Evolutionary conservation across 805 yeast species (phyloP).

Genomic region (Starmerella apis): DNA sequence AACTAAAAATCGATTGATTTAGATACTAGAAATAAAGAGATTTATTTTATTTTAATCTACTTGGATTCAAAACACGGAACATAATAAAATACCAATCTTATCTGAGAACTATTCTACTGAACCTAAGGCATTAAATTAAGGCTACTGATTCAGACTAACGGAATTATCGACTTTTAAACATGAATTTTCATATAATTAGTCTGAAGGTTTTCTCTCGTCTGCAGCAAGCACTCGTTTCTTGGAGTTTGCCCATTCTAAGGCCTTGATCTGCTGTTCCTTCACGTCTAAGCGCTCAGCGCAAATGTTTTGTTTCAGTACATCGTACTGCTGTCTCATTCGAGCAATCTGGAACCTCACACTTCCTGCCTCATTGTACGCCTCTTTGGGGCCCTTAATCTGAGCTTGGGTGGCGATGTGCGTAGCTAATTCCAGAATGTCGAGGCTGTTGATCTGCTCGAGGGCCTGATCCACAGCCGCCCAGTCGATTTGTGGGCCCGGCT

Average conservation of each 20-base stretch:
- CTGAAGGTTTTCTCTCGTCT: not conserved
- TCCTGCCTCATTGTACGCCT: constrained; percentile 28
- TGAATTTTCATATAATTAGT: not conserved
- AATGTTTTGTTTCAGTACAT: constrained; percentile 18
- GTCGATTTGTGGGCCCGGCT: constrained; percentile 5
- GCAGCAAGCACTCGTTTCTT: constrained; percentile 19
- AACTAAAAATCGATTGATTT: no score
- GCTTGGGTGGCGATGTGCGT: constrained; percentile 20
- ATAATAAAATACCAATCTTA: no score
- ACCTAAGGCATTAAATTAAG: no score
- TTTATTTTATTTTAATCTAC: no score
- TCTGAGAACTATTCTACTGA: no score
- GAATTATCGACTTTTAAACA: no score
- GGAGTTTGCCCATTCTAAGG: constrained; percentile 17
- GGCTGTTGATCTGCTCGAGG: constrained; percentile 17
- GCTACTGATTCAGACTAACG: no score
- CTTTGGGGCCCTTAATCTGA: constrained; percentile 24
- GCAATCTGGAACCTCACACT: constrained; percentile 24
- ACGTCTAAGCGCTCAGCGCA: constrained; percentile 19
- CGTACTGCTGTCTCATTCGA: constrained; percentile 19
- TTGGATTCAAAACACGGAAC: no score
- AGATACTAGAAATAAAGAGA: no score
- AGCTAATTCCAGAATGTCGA: constrained; percentile 26
- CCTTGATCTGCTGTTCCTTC: constrained; percentile 18
- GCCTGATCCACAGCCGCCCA: constrained; percentile 25